These are phyloP conservation scores for Phellopilus nigrolimitatus DNA, from an alignment of 1,284 basidiomycete genomes.

Conservation along the genomic window DNA sequence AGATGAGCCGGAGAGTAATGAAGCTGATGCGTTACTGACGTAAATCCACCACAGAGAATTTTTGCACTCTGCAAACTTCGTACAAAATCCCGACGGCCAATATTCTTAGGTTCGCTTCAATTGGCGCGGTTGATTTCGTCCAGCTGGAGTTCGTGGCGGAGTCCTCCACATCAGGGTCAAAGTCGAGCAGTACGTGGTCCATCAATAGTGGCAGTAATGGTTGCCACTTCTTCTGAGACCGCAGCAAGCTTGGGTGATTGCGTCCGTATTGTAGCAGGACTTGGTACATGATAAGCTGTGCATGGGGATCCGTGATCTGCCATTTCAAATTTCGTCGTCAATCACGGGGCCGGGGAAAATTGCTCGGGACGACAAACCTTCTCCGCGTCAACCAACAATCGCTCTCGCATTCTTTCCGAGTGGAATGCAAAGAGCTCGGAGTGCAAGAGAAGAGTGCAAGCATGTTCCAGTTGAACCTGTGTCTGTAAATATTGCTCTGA, in stretches of 20 bases:
- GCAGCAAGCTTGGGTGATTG: slow-evolving; percentile 63
- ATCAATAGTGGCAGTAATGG: slow-evolving; percentile 78
- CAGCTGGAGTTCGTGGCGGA: slow-evolving; percentile 35
- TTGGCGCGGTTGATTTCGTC: slow-evolving; percentile 50
- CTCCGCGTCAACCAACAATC: slow-evolving; percentile 65
- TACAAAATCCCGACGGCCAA: slow-evolving; percentile 78
- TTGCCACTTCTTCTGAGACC: slow-evolving; percentile 77
- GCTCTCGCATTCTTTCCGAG: slow-evolving; percentile 83
- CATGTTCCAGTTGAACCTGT: slow-evolving; percentile 76
- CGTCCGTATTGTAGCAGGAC: slow-evolving; percentile 75
- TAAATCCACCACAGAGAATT: slow-evolving; percentile 69
- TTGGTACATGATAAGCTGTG: slow-evolving; percentile 76
- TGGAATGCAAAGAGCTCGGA: slow-evolving; percentile 86
- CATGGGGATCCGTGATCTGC: slow-evolving; percentile 85
- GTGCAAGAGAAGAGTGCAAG: slow-evolving; percentile 66
- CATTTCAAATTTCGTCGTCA: slow-evolving; percentile 14
- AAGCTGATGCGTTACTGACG: slow-evolving; percentile 42
- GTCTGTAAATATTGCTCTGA: slow-evolving; percentile 79
- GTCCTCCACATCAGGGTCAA: slow-evolving; percentile 64
- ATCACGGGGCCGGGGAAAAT: slow-evolving; percentile 8
- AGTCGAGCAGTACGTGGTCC: slow-evolving; percentile 68
- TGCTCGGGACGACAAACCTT: slow-evolving; percentile 42
- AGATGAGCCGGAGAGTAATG: background rate
- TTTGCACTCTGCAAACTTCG: slow-evolving; percentile 88
- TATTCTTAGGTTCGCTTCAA: slow-evolving; percentile 74